phyloP scores from a whole-genome alignment of 805 yeast genomes.

The Metschnikowia anglica region DNA sequence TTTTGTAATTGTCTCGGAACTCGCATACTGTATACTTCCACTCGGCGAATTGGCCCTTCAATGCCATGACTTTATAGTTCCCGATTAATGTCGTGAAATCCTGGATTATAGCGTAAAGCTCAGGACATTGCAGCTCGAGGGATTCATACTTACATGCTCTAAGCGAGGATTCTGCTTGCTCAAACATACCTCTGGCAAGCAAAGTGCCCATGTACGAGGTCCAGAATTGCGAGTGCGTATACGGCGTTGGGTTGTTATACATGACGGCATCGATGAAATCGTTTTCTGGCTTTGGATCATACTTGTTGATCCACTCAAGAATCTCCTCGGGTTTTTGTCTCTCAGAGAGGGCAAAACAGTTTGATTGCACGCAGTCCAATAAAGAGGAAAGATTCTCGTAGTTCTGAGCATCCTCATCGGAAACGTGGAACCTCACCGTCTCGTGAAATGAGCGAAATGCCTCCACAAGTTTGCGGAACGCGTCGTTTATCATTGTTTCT shows the following conservation, averaged over 20 bases:
- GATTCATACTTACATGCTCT: slow-evolving; percentile 43
- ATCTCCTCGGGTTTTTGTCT: slow-evolving; percentile 45
- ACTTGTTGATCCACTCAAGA: slow-evolving; percentile 64
- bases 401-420: slow-evolving; percentile 28
- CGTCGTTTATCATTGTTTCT: slow-evolving; percentile 22
- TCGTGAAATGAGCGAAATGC: slow-evolving; percentile 31
- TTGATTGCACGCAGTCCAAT: slow-evolving; percentile 56
- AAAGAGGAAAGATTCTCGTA: slow-evolving; percentile 46
- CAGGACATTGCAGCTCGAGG: slow-evolving; percentile 30
- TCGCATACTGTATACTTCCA: slow-evolving; percentile 55
- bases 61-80: slow-evolving; percentile 41
- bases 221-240: slow-evolving; percentile 59
- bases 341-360: slow-evolving; percentile 41
- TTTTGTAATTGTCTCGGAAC: slow-evolving; percentile 43
- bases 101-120: slow-evolving; percentile 36
- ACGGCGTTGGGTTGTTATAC: slow-evolving; percentile 46
- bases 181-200: slow-evolving; percentile 59
- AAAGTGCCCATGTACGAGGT: slow-evolving; percentile 54
- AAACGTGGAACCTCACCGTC: slow-evolving; percentile 17
- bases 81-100: slow-evolving; percentile 42
- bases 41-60: slow-evolving; percentile 41
- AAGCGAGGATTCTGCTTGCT: slow-evolving; percentile 52
- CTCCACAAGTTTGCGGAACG: slow-evolving; percentile 30
- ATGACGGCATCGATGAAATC: slow-evolving; percentile 48
- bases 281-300: slow-evolving; percentile 64